Conservation (phyloP, 2,329 filamentous ascomycete species). For the Orbilia oligospora region DNA sequence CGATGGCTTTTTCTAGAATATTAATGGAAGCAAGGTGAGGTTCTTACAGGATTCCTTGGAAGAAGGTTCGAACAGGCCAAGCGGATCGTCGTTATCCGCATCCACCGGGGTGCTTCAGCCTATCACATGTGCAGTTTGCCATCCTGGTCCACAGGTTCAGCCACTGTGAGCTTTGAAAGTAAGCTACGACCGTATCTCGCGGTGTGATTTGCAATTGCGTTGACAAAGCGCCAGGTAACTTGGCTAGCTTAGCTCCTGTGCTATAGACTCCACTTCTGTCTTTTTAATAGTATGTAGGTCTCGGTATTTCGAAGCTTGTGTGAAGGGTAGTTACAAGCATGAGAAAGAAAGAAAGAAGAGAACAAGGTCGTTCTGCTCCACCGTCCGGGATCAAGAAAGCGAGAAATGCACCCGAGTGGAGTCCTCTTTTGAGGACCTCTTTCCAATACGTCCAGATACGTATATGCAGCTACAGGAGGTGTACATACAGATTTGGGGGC, state of each 20-base stretch:
- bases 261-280: constrained; percentile 32
- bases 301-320: constrained; percentile 46
- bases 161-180: constrained; percentile 42
- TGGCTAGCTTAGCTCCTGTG: constrained; percentile 21
- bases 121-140: constrained; percentile 54
- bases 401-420: constrained; percentile 55
- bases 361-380: constrained; percentile 26
- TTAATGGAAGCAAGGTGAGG: constrained; percentile 47
- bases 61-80: constrained; percentile 38
- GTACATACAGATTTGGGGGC: constrained; percentile 33
- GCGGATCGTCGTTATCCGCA: constrained; percentile 60
- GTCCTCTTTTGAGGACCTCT: constrained; percentile 13
- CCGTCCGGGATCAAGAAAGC: constrained; percentile 57
- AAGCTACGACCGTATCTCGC: constrained; percentile 39
- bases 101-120: constrained; percentile 40
- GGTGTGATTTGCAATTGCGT: constrained; percentile 59
- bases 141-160: constrained; percentile 55
- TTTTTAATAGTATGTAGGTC: constrained; percentile 46
- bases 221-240: constrained; percentile 53
- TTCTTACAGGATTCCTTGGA: constrained; percentile 53
- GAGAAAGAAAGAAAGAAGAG: not conserved
- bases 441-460: constrained; percentile 20
- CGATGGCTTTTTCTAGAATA: constrained; percentile 58
- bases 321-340: constrained; percentile 31
- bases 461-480: constrained; percentile 27